Conservation (phyloP, 2,329 filamentous ascomycete species). For the Teratosphaeria destructans region DNA sequence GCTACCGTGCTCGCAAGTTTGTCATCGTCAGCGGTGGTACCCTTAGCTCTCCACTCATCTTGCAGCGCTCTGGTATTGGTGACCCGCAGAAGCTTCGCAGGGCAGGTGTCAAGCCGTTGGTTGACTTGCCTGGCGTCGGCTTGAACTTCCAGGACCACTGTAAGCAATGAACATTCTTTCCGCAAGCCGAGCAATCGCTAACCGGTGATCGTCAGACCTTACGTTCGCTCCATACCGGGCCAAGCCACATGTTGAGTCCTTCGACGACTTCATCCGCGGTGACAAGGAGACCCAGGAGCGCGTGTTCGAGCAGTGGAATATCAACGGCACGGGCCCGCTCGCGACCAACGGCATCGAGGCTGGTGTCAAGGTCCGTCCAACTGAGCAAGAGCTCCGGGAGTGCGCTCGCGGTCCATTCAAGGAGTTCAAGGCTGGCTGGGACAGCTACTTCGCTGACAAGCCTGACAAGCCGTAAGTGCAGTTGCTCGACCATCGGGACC, state of each 20-base stretch:
- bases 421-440: slow-evolving; percentile 54
- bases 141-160: slow-evolving; percentile 68
- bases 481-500: neutral
- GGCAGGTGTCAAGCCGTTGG: slow-evolving; percentile 56
- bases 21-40: slow-evolving; percentile 65
- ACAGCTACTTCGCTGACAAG: slow-evolving; percentile 75
- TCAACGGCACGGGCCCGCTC: slow-evolving; percentile 67
- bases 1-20: slow-evolving; percentile 60
- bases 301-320: slow-evolving; percentile 52
- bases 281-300: slow-evolving; percentile 62
- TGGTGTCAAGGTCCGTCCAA: slow-evolving; percentile 66
- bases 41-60: slow-evolving; percentile 61
- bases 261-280: slow-evolving; percentile 70
- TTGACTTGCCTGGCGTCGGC: slow-evolving; percentile 63
- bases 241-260: slow-evolving; percentile 65
- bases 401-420: slow-evolving; percentile 63
- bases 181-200: neutral
- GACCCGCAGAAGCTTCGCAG: slow-evolving; percentile 61
- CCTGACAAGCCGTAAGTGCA: slow-evolving; percentile 57
- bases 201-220: slow-evolving; percentile 42
- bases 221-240: slow-evolving; percentile 62
- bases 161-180: neutral
- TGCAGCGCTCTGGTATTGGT: slow-evolving; percentile 63
- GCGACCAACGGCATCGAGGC: slow-evolving; percentile 72
- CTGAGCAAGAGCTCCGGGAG: slow-evolving; percentile 53